Evolutionary conservation across 257 asterid species (phyloP), one percentile per base, ranked within the genome.

Genomic region (Solanum peruvianum): DNA sequence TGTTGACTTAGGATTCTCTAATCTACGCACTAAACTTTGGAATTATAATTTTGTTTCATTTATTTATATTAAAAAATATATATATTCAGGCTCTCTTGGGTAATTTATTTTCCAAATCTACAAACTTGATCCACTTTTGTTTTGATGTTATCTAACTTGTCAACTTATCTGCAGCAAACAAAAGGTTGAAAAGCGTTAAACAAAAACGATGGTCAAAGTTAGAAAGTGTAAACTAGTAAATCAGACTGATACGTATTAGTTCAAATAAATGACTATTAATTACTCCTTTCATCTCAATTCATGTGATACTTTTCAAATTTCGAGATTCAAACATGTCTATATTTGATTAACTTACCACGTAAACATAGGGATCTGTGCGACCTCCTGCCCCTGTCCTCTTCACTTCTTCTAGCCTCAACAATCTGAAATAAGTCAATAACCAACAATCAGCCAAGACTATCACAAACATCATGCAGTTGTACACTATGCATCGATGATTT

Each of bases 371-470:
- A 91, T 96, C 98, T 4, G 76, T 33, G 5, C 98, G 98, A 23
- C 98, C 99, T 87, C 99, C 99, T 64, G 94, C 95, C 37, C 99
- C 99, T 66, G 56, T 88, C 90, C 99, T 94, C 92, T 90, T 95
- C 89, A 97, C 98, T 84, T 94, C 88, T 41, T 93, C 95, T 86
- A 60, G 90, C 90, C 90, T 96, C 90, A 97, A 92, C 91, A 97
- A 91, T 94, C 99, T 97, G 93, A 86, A 90, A 37, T 29, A 29
- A 29, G 29, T 27, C 29, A 27, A 27, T 20, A 33, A 8, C 52
- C 60, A 41, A 18, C 90, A 16, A 69, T 52, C 90, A 91, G 35
- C 35, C 35, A 33, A 31, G 33, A 76, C 21, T 47, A 81, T 45
- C 52, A 41, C 52, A 41, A 15, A 4, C 7, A 33, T 12, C 12